Evolutionary conservation across 2,329 filamentous ascomycete species (phyloP).

Genomic region (Colletotrichum karsti): DNA sequence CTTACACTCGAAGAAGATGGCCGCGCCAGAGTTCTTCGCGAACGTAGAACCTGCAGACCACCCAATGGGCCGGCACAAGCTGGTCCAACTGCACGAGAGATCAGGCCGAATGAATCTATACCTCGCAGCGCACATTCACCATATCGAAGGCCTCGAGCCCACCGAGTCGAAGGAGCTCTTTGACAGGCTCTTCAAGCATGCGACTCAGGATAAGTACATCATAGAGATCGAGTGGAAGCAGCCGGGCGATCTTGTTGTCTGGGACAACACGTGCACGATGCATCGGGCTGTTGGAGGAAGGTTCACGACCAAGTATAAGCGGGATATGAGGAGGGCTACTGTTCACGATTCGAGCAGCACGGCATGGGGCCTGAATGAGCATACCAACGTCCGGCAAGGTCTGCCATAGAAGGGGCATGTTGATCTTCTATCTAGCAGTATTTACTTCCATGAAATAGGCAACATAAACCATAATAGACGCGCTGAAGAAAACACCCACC

Average conservation of each 20-base stretch:
- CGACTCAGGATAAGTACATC: neutral
- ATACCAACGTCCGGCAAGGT: neutral
- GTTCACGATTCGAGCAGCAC: neutral
- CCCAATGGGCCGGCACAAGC: slow-evolving; percentile 27
- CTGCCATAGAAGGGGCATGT: neutral
- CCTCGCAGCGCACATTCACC: neutral
- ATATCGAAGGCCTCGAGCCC: neutral
- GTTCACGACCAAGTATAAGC: neutral
- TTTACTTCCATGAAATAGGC: no score
- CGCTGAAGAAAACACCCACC: no score
- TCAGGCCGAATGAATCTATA: neutral
- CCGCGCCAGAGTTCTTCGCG: slow-evolving; percentile 55
- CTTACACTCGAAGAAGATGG: slow-evolving; percentile 59
- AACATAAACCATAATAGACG: no score
- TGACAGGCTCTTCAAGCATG: neutral
- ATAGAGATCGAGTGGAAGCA: neutral
- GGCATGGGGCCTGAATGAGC: neutral
- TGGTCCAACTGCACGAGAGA: neutral
- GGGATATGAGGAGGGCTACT: neutral
- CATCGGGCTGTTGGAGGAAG: neutral
- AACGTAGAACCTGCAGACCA: slow-evolving; percentile 49
- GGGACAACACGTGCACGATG: neutral
- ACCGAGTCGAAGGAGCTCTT: neutral
- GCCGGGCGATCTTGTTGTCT: neutral
- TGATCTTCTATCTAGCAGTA: neutral